Percentiles rank a stretch among this genome's conserved stretches.
Evolutionary conservation across 495 filamentous ascomycete species (phyloP).

Genomic region (Neurospora sp.): DNA sequence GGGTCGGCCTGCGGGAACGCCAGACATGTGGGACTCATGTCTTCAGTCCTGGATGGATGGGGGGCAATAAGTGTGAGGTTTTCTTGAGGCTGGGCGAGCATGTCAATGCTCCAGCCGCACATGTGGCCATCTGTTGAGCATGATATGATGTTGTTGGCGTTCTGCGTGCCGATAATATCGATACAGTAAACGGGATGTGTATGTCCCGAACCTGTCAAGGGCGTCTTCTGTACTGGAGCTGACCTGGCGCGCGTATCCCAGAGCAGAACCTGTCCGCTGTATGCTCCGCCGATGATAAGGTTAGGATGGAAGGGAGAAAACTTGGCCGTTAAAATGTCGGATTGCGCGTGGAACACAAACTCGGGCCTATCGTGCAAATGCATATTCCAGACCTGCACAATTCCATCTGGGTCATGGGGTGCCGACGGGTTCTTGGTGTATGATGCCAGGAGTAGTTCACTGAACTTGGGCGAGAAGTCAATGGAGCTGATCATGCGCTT

Average conservation of each 20-base stretch:
- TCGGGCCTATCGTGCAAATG: conserved; percentile 89
- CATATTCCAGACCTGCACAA: conserved; percentile 95
- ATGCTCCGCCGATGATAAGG: conserved; percentile 86
- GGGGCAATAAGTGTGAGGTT: conserved; percentile 76
- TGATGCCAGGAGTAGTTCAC: conserved; percentile 81
- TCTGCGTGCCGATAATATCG: conserved; percentile 93
- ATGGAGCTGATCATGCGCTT: conserved; percentile 92
- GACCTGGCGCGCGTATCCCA: conserved; percentile 91
- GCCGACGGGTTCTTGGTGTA: conserved; percentile 96
- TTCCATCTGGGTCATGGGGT: conserved; percentile 87
- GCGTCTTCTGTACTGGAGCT: conserved; percentile 88
- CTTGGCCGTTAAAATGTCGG: conserved; percentile 87
- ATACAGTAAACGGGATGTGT: conserved; percentile 95
- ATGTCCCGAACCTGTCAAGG: conserved; percentile 83
- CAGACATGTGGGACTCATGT: conserved; percentile 92
- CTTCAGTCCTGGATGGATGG: conserved; percentile 83
- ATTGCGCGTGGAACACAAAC: conserved; percentile 92
- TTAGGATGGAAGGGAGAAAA: conserved; percentile 98
- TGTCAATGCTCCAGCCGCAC: conserved; percentile 93
- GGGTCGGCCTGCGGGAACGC: conserved; percentile 92
- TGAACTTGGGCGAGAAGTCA: conserved; percentile 89
- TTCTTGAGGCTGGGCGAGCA: conserved; percentile 93
- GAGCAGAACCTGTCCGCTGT: conserved; percentile 93
- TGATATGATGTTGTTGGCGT: conserved; percentile 95
- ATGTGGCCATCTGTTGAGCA: conserved; percentile 93